These are phyloP conservation scores for Stagonosporopsis chrysanthemi DNA, from an alignment of 2,329 filamentous ascomycete species.

Conservation along the genomic window DNA sequence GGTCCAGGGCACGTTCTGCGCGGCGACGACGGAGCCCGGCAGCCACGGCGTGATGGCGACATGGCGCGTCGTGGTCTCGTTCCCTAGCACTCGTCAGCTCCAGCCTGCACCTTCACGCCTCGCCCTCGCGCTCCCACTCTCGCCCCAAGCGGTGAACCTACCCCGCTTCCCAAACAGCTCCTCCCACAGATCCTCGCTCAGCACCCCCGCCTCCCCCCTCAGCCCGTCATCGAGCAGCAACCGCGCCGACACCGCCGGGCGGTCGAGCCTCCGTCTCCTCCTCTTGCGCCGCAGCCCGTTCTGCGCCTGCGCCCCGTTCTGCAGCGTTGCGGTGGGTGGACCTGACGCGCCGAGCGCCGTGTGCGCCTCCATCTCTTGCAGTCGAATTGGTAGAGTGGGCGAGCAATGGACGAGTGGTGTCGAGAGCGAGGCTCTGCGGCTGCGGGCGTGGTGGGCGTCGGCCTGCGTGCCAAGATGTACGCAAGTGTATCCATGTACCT, in stretches of 20 bases:
- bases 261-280: slow-evolving; percentile 65
- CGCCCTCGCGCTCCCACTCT: background rate
- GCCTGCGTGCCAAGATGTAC: no score
- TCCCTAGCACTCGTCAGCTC: slow-evolving; percentile 7
- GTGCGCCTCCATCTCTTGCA: slow-evolving; percentile 39
- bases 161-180: slow-evolving; percentile 68
- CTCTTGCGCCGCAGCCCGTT: slow-evolving; percentile 34
- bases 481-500: slow-evolving; percentile 2
- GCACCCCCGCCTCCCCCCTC: slow-evolving; percentile 81
- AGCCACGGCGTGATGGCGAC: slow-evolving; percentile 79
- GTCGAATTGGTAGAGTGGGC: no score
- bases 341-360: background rate
- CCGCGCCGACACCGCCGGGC: slow-evolving; percentile 77
- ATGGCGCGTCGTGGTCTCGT: slow-evolving; percentile 54
- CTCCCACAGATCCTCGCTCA: slow-evolving; percentile 85
- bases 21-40: slow-evolving; percentile 59
- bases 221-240: slow-evolving; percentile 85
- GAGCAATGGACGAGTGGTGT: background rate
- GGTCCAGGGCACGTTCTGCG: slow-evolving; percentile 77
- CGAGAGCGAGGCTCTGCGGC: no score
- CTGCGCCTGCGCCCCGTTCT: slow-evolving; percentile 30
- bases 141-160: background rate
- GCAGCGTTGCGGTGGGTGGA: slow-evolving; percentile 27
- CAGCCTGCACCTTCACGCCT: no score
- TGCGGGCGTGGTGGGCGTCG: no score